phyloP scores from a whole-genome alignment of 177 flowering plant species.

The Vitis hybrid region DNA sequence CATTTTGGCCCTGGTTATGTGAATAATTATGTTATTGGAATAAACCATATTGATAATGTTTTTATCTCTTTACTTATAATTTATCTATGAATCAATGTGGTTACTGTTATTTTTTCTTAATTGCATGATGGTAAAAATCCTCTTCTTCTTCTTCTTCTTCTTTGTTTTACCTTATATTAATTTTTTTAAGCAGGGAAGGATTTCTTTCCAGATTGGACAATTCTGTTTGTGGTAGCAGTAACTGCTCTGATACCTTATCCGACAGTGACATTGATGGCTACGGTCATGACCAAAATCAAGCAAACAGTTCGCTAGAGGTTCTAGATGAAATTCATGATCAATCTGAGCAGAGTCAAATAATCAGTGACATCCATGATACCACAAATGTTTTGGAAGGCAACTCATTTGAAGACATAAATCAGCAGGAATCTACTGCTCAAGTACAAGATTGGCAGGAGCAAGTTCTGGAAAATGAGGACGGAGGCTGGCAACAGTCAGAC shows the following conservation, averaged over 20 bases:
- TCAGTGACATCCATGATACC: slow-evolving; percentile 16
- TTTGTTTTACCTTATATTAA: background rate
- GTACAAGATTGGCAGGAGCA: slow-evolving; percentile 44
- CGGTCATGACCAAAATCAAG: slow-evolving; percentile 25
- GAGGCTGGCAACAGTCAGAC: slow-evolving; percentile 35
- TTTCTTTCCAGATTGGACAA: slow-evolving; percentile 71
- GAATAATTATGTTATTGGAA: too few relatives aligned
- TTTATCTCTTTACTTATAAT: too few relatives aligned
- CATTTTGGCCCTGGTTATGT: too few relatives aligned
- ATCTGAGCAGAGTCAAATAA: slow-evolving; percentile 34
- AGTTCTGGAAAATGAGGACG: slow-evolving; percentile 42
- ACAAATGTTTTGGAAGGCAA: slow-evolving; percentile 26
- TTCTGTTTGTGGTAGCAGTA: slow-evolving; percentile 56
- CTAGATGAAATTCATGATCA: slow-evolving; percentile 17
- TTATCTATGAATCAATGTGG: too few relatives aligned
- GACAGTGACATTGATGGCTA: slow-evolving; percentile 16
- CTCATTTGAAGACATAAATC: slow-evolving; percentile 21
- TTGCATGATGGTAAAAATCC: too few relatives aligned
- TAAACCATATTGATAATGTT: too few relatives aligned
- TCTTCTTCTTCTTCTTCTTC: too few relatives aligned
- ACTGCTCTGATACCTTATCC: slow-evolving; percentile 33
- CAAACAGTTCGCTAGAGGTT: slow-evolving; percentile 15
- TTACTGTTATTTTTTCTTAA: too few relatives aligned
- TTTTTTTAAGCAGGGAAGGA: slow-evolving; percentile 63
- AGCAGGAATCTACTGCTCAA: slow-evolving; percentile 37